Evolutionary conservation across 78 protist genomes (phyloP).

Genomic region (Dictyostelium brefeldianum): DNA sequence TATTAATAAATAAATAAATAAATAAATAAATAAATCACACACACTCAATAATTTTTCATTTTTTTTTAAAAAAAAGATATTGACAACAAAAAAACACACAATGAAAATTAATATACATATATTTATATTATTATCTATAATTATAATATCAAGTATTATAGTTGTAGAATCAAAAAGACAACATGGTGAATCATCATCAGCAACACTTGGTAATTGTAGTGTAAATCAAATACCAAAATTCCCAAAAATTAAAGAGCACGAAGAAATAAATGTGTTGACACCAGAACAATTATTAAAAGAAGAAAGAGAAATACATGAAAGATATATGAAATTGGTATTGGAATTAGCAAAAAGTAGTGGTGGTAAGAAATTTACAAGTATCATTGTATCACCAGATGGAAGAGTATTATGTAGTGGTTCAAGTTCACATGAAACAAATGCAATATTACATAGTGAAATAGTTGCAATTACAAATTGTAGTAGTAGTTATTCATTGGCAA

Average conservation of each 20-base stretch:
- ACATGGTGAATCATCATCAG: neutral
- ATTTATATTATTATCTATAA: no score
- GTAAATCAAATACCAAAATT: no score
- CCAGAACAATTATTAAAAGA: neutral
- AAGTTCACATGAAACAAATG: neutral
- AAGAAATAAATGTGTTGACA: neutral
- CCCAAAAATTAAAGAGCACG: neutral
- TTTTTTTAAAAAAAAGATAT: neutral
- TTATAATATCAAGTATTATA: no score
- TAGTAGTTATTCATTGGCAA: neutral
- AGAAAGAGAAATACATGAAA: neutral
- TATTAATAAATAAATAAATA: no score
- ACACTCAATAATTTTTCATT: neutral
- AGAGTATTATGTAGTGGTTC: neutral
- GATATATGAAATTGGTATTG: neutral
- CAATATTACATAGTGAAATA: neutral
- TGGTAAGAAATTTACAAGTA: neutral
- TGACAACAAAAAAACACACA: neutral
- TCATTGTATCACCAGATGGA: constrained; percentile 16
- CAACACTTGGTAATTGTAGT: no score
- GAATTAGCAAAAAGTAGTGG: neutral
- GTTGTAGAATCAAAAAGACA: no score
- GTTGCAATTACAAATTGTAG: constrained; percentile 20
- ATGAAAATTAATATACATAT: no score
- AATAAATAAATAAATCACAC: no score